Conservation (phyloP, 345 rosid genomes). For the Murraya paniculata region DNA sequence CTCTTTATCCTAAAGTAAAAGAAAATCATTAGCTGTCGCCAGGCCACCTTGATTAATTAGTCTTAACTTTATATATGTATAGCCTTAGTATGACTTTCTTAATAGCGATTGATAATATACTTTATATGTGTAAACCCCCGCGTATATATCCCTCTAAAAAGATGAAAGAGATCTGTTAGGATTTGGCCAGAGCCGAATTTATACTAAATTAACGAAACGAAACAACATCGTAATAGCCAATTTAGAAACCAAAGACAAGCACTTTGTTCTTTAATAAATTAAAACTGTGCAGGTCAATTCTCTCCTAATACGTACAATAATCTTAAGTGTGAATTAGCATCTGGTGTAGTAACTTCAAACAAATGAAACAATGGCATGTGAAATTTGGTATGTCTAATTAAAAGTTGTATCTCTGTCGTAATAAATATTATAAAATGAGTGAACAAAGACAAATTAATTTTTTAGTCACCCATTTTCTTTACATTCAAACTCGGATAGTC, state of each 20-base stretch:
- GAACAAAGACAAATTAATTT: too few relatives aligned
- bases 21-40: neutral
- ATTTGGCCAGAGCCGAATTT: neutral
- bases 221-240: neutral
- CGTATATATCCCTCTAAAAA: neutral
- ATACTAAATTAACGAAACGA: neutral
- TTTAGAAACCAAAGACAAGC: neutral
- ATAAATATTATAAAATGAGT: too few relatives aligned
- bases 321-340: constrained; percentile 7
- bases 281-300: neutral
- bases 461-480: too few relatives aligned
- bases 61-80: neutral
- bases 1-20: neutral
- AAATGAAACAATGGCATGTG: neutral
- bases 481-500: too few relatives aligned
- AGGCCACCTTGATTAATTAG: neutral
- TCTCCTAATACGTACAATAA: neutral
- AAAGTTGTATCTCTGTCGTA: neutral
- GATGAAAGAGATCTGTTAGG: neutral
- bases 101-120: neutral
- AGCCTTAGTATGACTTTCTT: neutral
- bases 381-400: neutral
- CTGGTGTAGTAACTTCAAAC: neutral
- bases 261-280: constrained; percentile 4
- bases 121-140: too few relatives aligned